phyloP scores from a whole-genome alignment of 83 land plant genomes.

The Picea abies region DNA sequence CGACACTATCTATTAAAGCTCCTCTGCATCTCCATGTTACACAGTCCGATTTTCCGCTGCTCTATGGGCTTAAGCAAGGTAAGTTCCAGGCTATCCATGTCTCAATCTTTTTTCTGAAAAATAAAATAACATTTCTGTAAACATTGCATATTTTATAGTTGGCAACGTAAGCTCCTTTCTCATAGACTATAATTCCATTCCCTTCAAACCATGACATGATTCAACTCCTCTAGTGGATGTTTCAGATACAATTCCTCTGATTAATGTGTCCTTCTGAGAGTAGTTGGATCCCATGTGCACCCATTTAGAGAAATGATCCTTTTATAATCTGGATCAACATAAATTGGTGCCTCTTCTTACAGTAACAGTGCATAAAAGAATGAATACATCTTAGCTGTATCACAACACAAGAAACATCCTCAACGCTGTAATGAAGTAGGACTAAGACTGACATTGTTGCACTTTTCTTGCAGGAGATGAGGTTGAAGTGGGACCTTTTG shows the following conservation, averaged over 20 bases:
- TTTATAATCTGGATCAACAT: no score
- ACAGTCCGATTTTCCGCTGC: conserved; percentile 16
- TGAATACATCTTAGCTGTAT: no score
- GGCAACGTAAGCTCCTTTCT: neutral
- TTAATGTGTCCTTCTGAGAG: neutral
- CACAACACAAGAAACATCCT: neutral
- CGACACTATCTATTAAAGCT: conserved; percentile 41
- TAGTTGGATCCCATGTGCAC: no score
- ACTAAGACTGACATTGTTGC: neutral
- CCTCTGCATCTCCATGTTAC: conserved; percentile 43
- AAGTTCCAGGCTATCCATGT: neutral
- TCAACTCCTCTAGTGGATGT: neutral
- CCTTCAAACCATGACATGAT: no score
- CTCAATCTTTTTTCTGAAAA: neutral
- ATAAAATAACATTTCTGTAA: neutral
- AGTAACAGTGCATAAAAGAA: no score
- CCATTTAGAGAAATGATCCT: no score
- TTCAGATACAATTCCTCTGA: neutral
- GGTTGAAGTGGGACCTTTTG: conserved; percentile 43
- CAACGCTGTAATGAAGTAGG: neutral
- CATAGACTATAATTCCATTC: neutral
- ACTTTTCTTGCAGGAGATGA: conserved; percentile 26
- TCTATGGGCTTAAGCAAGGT: conserved; percentile 33
- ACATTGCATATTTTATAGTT: neutral
- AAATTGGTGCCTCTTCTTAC: no score